phyloP scores from a whole-genome alignment of 805 yeast genomes.

The Priceomyces medius region DNA sequence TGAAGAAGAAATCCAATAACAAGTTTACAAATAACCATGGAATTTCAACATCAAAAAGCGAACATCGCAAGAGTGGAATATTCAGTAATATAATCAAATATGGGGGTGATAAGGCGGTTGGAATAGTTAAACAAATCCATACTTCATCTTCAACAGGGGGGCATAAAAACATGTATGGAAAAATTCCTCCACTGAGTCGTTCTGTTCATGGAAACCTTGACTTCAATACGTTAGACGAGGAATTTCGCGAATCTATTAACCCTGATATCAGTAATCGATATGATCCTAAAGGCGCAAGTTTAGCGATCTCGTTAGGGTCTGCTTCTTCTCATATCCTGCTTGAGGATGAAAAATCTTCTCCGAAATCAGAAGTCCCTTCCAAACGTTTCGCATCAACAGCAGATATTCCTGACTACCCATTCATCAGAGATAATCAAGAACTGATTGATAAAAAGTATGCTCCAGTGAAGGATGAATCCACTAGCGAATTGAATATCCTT shows the following conservation, averaged over 20 bases:
- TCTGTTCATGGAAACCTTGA: background rate
- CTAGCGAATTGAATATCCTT: constrained; percentile 35
- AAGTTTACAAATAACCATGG: background rate
- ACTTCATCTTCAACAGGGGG: constrained; percentile 8
- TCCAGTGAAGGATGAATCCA: constrained; percentile 8
- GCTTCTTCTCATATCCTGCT: constrained; percentile 1
- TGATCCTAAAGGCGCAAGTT: background rate
- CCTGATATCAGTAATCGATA: background rate
- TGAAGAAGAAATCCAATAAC: background rate
- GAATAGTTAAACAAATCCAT: constrained; percentile 32
- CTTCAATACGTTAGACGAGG: background rate
- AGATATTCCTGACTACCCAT: constrained; percentile 4
- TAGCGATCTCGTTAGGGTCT: background rate
- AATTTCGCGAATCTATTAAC: background rate
- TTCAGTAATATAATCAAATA: constrained; percentile 41
- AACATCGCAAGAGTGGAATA: constrained; percentile 29
- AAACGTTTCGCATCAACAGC: constrained; percentile 1
- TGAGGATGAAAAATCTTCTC: constrained; percentile 2
- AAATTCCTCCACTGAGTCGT: background rate
- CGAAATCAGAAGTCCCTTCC: background rate
- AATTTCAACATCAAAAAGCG: background rate
- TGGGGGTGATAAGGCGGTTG: constrained; percentile 41
- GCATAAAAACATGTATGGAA: background rate
- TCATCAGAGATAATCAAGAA: constrained; percentile 29
- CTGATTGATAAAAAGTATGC: constrained; percentile 19